A percentile compares a stretch with the other conserved stretches of the same genome.
These are phyloP conservation scores for Lumnitzera littorea DNA, from an alignment of 345 rosid genomes.

Conservation along the genomic window DNA sequence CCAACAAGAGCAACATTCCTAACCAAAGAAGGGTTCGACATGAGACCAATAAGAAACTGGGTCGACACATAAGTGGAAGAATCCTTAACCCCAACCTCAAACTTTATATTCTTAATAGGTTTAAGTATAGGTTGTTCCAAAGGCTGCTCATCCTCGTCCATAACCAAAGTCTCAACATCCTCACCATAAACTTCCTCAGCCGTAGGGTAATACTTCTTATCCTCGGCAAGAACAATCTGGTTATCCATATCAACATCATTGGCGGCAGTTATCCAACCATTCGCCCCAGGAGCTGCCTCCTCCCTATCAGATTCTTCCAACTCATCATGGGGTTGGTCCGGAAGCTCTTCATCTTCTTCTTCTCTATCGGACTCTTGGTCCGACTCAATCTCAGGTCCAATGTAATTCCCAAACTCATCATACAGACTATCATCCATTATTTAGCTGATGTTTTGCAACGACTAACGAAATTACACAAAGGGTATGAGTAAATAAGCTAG, in stretches of 20 bases:
- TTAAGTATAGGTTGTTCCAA: constrained; percentile 86
- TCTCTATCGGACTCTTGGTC: constrained; percentile 74
- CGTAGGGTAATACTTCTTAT: constrained; percentile 92
- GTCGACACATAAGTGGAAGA: constrained; percentile 84
- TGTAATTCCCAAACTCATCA: constrained; percentile 97
- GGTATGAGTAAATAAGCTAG: too few species aligned
- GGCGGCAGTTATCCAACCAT: constrained; percentile 78
- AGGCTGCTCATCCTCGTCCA: constrained; percentile 95
- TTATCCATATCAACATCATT: constrained; percentile 85
- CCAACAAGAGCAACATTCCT: constrained; percentile 98
- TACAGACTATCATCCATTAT: constrained; percentile 90
- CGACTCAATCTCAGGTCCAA: constrained; percentile 95
- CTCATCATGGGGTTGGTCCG: constrained; percentile 39
- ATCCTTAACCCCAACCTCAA: constrained; percentile 95
- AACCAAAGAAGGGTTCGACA: constrained; percentile 82
- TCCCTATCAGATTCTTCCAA: constrained; percentile 57
- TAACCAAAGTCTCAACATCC: constrained; percentile 88
- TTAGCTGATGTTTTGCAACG: not conserved
- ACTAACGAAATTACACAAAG: too few species aligned
- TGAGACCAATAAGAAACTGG: constrained; percentile 86
- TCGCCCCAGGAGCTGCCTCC: constrained; percentile 38
- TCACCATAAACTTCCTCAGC: constrained; percentile 98
- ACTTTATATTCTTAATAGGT: constrained; percentile 72
- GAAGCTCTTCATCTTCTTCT: constrained; percentile 63
- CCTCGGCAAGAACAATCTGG: constrained; percentile 95